Conservation (phyloP, 805 yeast genomes). For the Candida easanensis region DNA sequence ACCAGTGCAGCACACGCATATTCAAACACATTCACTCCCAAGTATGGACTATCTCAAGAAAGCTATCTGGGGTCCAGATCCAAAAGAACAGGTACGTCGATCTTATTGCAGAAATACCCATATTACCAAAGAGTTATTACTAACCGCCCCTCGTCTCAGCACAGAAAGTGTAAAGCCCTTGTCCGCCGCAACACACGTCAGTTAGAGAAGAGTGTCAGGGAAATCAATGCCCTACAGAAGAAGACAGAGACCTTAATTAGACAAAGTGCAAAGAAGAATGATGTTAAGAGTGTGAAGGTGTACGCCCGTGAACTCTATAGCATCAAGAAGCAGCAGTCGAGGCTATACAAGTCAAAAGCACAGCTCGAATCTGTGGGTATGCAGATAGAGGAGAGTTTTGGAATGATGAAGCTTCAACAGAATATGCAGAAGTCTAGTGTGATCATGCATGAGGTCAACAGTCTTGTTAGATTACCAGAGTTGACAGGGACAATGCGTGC, state of each 20-base stretch:
- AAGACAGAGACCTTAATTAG: constrained; percentile 79
- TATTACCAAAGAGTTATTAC: neutral
- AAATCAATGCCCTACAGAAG: constrained; percentile 63
- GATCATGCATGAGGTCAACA: constrained; percentile 86
- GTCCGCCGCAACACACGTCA: constrained; percentile 84
- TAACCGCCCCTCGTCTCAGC: constrained; percentile 22
- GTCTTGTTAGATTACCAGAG: constrained; percentile 74
- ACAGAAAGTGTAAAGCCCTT: constrained; percentile 69
- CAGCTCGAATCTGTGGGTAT: constrained; percentile 80
- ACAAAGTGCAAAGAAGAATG: constrained; percentile 72
- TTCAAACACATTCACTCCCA: too few species aligned
- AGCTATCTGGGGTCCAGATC: constrained; percentile 96
- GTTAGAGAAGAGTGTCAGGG: constrained; percentile 60
- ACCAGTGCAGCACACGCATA: neutral
- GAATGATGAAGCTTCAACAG: constrained; percentile 76
- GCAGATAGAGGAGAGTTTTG: constrained; percentile 91
- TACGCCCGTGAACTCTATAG: constrained; percentile 82
- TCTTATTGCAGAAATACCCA: constrained; percentile 27
- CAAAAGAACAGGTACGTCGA: constrained; percentile 67
- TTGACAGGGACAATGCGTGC: constrained; percentile 80
- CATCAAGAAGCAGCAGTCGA: constrained; percentile 67
- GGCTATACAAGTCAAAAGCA: constrained; percentile 78
- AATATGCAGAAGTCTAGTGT: constrained; percentile 75
- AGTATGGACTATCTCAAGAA: constrained; percentile 80
- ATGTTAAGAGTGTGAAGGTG: constrained; percentile 66